These are phyloP conservation scores for Luvunga scandens DNA, from an alignment of 345 rosid genomes.

Conservation along the genomic window DNA sequence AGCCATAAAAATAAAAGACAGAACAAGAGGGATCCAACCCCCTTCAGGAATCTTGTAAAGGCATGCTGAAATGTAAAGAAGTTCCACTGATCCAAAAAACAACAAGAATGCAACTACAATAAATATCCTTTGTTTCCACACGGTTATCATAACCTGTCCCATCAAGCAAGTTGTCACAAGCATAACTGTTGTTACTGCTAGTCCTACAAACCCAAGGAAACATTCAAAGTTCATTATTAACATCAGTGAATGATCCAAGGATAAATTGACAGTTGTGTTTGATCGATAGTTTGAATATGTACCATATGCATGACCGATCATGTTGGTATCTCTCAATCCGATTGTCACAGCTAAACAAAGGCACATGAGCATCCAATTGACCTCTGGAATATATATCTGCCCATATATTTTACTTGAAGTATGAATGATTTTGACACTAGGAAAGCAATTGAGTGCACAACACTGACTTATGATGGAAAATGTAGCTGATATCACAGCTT, in stretches of 20 bases:
- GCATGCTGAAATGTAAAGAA: slow-evolving; percentile 67
- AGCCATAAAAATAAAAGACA: slow-evolving; percentile 54
- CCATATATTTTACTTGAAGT: slow-evolving; percentile 75
- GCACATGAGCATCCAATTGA: slow-evolving; percentile 87
- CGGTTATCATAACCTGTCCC: slow-evolving; percentile 58
- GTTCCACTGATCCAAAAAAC: slow-evolving; percentile 63
- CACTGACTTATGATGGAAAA: slow-evolving; percentile 88
- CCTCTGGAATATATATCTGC: slow-evolving; percentile 87
- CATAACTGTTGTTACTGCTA: slow-evolving; percentile 77
- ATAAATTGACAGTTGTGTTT: slow-evolving; percentile 6
- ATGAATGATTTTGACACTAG: slow-evolving; percentile 76
- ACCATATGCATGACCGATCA: slow-evolving; percentile 89
- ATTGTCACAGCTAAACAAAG: slow-evolving; percentile 70
- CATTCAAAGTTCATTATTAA: background rate
- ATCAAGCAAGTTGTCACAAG: slow-evolving; percentile 79
- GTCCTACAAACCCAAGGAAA: slow-evolving; percentile 45
- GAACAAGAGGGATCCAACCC: slow-evolving; percentile 77
- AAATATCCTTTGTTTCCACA: slow-evolving; percentile 56
- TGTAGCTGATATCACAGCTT: slow-evolving; percentile 89
- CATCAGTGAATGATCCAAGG: background rate
- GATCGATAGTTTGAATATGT: slow-evolving; percentile 6
- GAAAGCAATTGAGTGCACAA: slow-evolving; percentile 81
- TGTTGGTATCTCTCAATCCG: slow-evolving; percentile 65
- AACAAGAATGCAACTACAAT: slow-evolving; percentile 46
- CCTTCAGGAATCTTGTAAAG: slow-evolving; percentile 65